Conservation (phyloP, 345 rosid species). For the Pistacia integerrima region DNA sequence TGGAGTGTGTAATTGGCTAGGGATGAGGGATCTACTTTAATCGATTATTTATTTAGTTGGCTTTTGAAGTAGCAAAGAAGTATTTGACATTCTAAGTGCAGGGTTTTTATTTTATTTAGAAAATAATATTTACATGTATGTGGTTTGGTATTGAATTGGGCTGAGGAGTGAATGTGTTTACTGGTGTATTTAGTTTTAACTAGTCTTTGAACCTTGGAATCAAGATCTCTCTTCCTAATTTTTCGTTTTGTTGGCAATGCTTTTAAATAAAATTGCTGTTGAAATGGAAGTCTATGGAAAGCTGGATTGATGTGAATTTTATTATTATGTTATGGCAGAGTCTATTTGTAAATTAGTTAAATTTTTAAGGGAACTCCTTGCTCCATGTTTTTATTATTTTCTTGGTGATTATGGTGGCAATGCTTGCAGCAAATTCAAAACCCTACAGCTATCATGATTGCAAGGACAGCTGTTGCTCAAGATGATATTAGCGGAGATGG, state of each 20-base stretch:
- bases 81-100: neutral
- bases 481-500: slow-evolving; percentile 98
- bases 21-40: neutral
- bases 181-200: neutral
- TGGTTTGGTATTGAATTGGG: neutral
- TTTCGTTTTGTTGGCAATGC: neutral
- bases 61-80: neutral
- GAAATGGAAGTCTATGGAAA: neutral
- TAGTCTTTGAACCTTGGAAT: neutral
- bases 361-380: too few relatives aligned
- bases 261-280: neutral
- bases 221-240: neutral
- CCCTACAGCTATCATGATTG: slow-evolving; percentile 98
- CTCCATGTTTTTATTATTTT: neutral
- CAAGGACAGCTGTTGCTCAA: slow-evolving; percentile 98
- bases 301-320: neutral
- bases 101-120: neutral
- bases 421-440: slow-evolving; percentile 92
- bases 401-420: slow-evolving; percentile 21
- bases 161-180: neutral
- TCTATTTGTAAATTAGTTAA: neutral
- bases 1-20: neutral
- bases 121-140: neutral
- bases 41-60: neutral
- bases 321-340: neutral